phyloP scores from a whole-genome alignment of 352 stramenopile species.

The Phytophthora pseudosyringae region DNA sequence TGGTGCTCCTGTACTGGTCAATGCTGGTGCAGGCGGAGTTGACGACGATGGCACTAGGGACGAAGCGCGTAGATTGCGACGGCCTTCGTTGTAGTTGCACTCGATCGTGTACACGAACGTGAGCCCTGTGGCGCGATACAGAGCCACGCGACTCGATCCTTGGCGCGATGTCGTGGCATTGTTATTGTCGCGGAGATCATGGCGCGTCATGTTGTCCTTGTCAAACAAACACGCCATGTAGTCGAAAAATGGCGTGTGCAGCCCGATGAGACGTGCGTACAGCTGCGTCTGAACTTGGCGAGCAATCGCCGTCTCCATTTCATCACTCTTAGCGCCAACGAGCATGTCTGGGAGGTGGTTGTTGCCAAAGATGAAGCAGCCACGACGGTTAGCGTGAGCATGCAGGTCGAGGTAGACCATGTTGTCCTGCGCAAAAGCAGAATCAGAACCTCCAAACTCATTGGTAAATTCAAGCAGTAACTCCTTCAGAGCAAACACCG shows the following conservation, averaged over 20 bases:
- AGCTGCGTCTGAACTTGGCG: slow-evolving; percentile 87
- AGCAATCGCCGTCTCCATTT: slow-evolving; percentile 14
- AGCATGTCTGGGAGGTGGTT: slow-evolving; percentile 45
- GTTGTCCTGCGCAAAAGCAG: slow-evolving; percentile 22
- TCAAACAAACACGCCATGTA: slow-evolving; percentile 88
- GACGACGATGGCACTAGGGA: slow-evolving; percentile 25
- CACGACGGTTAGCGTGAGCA: slow-evolving; percentile 87
- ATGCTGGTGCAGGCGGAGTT: neutral
- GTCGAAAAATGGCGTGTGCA: slow-evolving; percentile 88
- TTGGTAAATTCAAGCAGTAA: slow-evolving; percentile 45
- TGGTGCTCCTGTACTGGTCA: neutral
- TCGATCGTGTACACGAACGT: slow-evolving; percentile 92
- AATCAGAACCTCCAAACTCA: slow-evolving; percentile 40
- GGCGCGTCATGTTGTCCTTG: slow-evolving; percentile 77
- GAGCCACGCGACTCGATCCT: slow-evolving; percentile 80
- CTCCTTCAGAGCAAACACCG: slow-evolving; percentile 73
- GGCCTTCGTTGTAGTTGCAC: slow-evolving; percentile 92
- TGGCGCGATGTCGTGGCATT: slow-evolving; percentile 62
- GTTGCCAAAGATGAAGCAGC: slow-evolving; percentile 94
- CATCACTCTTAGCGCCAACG: slow-evolving; percentile 17
- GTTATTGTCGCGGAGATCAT: slow-evolving; percentile 61
- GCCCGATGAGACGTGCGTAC: slow-evolving; percentile 67
- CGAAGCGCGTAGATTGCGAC: slow-evolving; percentile 42
- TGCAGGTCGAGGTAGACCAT: slow-evolving; percentile 93
- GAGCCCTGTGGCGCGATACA: slow-evolving; percentile 74